These are phyloP conservation scores for Gossypium raimondii DNA, from an alignment of 345 rosid species.

Conservation along the genomic window DNA sequence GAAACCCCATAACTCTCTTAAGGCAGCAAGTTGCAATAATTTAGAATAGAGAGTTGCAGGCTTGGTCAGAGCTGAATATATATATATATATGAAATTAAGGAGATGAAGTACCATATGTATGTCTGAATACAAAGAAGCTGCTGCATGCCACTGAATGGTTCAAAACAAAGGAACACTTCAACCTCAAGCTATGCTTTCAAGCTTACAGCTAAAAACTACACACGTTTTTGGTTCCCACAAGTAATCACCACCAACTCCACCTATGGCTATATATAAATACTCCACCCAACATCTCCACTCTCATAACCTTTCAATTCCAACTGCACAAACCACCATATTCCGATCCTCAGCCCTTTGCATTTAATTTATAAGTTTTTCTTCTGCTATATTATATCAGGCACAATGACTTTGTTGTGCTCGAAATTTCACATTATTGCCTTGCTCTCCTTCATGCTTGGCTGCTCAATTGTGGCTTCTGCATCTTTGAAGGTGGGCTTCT, in stretches of 20 bases:
- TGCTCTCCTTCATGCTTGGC: not conserved
- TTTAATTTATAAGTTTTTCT: not conserved
- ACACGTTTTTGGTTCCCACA: slow-evolving; percentile 7
- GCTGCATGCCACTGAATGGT: not conserved
- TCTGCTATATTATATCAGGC: not conserved
- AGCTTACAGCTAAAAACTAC: not conserved
- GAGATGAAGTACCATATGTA: not conserved
- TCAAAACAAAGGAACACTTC: slow-evolving; percentile 14
- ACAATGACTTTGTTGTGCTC: not conserved
- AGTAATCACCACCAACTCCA: not conserved
- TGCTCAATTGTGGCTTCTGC: not conserved
- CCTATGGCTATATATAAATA: slow-evolving; percentile 5
- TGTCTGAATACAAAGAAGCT: not conserved
- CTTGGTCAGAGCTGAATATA: not conserved
- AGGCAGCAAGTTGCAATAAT: not conserved
- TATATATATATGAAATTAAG: not conserved
- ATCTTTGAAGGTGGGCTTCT: slow-evolving; percentile 26
- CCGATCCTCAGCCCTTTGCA: not conserved
- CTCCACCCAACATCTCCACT: not conserved
- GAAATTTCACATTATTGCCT: not conserved
- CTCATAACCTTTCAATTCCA: not conserved
- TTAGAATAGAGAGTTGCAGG: not conserved
- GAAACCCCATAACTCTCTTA: not conserved
- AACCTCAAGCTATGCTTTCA: not conserved
- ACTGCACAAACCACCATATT: no score